Evolutionary conservation across 73 alveolate genomes (phyloP).

Genomic region (Effrenium voratum): DNA sequence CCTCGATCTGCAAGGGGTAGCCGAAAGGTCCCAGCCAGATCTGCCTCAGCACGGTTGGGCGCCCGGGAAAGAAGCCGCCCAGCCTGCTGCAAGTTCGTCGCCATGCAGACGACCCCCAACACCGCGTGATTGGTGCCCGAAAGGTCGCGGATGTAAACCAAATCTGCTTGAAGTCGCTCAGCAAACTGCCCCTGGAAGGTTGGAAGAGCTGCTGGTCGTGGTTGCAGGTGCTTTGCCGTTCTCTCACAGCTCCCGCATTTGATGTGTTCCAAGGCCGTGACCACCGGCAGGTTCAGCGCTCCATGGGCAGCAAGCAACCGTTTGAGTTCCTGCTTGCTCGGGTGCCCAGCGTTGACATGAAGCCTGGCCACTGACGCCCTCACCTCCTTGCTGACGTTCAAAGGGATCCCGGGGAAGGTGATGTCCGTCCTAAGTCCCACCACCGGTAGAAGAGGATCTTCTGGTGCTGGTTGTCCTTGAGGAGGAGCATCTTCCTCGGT

Average conservation of each 20-base stretch:
- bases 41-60: neutral
- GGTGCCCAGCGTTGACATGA: neutral
- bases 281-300: neutral
- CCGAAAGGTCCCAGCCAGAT: constrained; percentile 33
- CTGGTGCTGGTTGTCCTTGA: no score
- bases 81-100: neutral
- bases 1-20: neutral
- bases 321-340: neutral
- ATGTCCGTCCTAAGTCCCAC: neutral
- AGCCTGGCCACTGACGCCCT: neutral
- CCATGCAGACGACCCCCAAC: neutral
- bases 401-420: neutral
- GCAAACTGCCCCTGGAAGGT: neutral
- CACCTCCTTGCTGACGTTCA: neutral
- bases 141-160: neutral
- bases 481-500: no score
- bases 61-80: neutral
- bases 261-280: neutral
- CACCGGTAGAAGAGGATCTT: neutral
- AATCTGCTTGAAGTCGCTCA: neutral
- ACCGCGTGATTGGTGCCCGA: neutral
- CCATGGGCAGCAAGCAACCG: neutral
- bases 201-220: neutral
- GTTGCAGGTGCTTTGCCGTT: neutral
- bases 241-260: neutral